These are phyloP conservation scores for Puccinia triticina DNA, from an alignment of 1,284 basidiomycete species.

Conservation along the genomic window DNA sequence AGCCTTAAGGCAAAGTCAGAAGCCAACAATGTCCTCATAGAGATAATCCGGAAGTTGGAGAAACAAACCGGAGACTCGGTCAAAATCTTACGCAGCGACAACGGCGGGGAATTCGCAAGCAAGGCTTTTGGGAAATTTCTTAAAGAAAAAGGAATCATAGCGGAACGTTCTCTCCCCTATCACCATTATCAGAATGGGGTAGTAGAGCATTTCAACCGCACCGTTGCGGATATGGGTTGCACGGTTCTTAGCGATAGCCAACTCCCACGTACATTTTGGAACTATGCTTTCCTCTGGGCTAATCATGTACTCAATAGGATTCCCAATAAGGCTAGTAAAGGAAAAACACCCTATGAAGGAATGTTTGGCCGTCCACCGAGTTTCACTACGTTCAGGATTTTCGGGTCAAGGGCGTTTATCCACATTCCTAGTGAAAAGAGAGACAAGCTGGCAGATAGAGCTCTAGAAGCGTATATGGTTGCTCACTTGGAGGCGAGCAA, in stretches of 20 bases:
- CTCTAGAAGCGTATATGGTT: neutral
- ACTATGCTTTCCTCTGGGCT: constrained; percentile 16
- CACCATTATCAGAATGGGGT: constrained; percentile 31
- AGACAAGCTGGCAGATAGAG: constrained; percentile 1
- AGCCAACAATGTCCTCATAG: too few species aligned
- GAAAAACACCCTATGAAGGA: neutral
- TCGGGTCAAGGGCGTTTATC: neutral
- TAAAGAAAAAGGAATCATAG: neutral
- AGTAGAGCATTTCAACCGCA: constrained; percentile 11
- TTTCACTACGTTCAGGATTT: neutral
- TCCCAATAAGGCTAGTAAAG: neutral
- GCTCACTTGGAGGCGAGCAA: neutral
- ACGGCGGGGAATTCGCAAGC: constrained; percentile 1
- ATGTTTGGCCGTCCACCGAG: too few species aligned
- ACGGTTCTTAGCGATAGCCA: neutral
- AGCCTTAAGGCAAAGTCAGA: too few species aligned
- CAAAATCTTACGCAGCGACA: constrained; percentile 16
- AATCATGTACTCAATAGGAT: constrained; percentile 1
- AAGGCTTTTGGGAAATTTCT: neutral
- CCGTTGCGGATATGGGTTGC: neutral
- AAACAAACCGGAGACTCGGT: neutral
- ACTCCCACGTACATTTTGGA: neutral
- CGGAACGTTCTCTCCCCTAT: neutral
- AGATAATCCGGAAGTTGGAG: too few species aligned
- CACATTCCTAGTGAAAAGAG: constrained; percentile 17